Evolutionary conservation across 164 flowering plant species (phyloP), one percentile per base, ranked within the genome.

Genomic region (Hamamelis virginiana): DNA sequence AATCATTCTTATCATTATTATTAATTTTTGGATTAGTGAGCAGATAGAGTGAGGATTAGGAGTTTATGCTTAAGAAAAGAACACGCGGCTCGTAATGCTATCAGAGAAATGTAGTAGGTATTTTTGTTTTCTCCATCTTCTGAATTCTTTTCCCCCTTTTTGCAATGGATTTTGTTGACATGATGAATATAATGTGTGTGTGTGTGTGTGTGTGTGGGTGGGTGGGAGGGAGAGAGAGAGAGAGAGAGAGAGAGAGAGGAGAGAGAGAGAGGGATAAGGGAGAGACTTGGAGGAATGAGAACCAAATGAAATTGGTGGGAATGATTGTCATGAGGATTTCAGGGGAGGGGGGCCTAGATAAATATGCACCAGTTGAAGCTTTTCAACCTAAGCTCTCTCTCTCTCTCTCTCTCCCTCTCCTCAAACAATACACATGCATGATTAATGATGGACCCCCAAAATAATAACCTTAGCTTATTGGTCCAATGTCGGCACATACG

Each of bases 261-360:
- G 51, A 70, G 22, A 46, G 16, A 48, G 45, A 58, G 77, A 65
- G 60, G 27, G 63, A 64, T 53, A 46, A 48, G 50, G 3, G 66
- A 9, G 58, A 63, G 78, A 76, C 78, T 75, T 76, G 78, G 78
- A 76, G n/a, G 48, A 76, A 76, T 23, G 69, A 67, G 75, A 67
- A 67, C 78, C 78, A 71, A 70, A 65, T 70, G 67, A 60, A 48
- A 44, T n/a, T 56, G 55, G 13, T 62, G 60, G 38, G 64, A 58
- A 10, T 25, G 44, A 47, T 33, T 33, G n/a, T n/a, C n/a, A 48
- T 6, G 9, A 6, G 21, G n/a, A n/a, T n/a, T n/a, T n/a, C n/a
- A n/a, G n/a, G n/a, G n/a, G n/a, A n/a, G n/a, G 5, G 55, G 18
- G 41, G 22, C 21, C 46, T 68, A 58, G 55, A 16, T 60, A 23